Conservation (phyloP, 495 filamentous ascomycete genomes). For the Melanomma pulvis-pyrius region DNA sequence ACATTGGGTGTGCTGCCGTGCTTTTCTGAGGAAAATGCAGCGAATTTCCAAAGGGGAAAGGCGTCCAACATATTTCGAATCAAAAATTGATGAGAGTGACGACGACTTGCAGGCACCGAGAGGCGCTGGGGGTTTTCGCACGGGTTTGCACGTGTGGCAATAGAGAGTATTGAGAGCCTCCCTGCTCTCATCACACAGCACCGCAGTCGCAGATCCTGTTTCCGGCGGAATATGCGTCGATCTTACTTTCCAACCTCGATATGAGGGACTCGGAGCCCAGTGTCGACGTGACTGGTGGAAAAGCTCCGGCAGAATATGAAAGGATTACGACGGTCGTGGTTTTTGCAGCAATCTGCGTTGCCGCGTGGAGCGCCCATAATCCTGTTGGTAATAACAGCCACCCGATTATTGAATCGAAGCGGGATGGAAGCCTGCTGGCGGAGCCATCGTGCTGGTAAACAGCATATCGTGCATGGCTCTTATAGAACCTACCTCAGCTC, state of each 20-base stretch:
- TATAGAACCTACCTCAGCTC: neutral
- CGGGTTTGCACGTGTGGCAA: conserved; percentile 12
- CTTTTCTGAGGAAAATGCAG: neutral
- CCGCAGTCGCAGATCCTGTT: conserved; percentile 16
- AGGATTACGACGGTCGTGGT: conserved; percentile 20
- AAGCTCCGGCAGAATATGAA: conserved; percentile 26
- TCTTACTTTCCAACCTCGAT: conserved; percentile 1
- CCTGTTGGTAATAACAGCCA: neutral
- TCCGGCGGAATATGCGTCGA: conserved; percentile 19
- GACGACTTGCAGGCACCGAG: conserved; percentile 16
- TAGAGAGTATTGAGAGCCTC: conserved; percentile 17
- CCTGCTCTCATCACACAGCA: conserved; percentile 1
- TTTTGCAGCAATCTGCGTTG: conserved; percentile 13
- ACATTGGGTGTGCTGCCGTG: neutral
- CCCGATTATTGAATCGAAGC: neutral
- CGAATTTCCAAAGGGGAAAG: neutral
- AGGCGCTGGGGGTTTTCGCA: neutral
- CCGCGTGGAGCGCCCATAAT: conserved; percentile 32
- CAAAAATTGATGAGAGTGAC: conserved; percentile 29
- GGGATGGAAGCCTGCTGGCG: neutral
- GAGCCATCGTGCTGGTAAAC: neutral
- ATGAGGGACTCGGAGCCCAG: conserved; percentile 2
- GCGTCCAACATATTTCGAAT: conserved; percentile 23
- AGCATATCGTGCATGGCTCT: neutral
- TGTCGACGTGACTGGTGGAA: conserved; percentile 29